Percentiles rank a stretch among this genome's conserved stretches.
Conservation (phyloP, 805 yeast species). For the Ogataea thermomethanolica region DNA sequence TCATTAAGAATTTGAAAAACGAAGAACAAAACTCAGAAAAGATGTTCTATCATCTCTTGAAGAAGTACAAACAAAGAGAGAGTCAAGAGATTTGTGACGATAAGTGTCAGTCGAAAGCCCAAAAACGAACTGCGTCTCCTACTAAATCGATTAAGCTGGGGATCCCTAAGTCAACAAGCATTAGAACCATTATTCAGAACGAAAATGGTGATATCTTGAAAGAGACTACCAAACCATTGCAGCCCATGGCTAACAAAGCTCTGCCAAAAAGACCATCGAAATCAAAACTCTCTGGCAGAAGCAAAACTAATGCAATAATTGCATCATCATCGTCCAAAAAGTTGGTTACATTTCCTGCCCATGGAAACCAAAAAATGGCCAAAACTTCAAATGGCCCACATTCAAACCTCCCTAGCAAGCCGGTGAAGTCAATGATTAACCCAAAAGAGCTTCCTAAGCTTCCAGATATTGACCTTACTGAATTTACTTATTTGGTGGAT, state of each 20-base stretch:
- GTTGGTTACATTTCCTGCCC: slow-evolving; percentile 42
- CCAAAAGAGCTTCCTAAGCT: slow-evolving; percentile 27
- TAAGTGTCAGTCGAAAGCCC: slow-evolving; percentile 1
- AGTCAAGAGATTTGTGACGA: slow-evolving; percentile 8
- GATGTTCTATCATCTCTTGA: slow-evolving; percentile 35
- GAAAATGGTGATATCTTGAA: slow-evolving; percentile 31
- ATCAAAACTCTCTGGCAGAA: slow-evolving; percentile 13
- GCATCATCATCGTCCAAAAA: slow-evolving; percentile 48
- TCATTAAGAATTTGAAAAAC: slow-evolving; percentile 27
- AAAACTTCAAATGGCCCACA: not conserved
- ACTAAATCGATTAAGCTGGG: slow-evolving; percentile 8
- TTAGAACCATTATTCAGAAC: slow-evolving; percentile 33
- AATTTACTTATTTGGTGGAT: slow-evolving; percentile 31
- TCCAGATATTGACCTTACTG: slow-evolving; percentile 27
- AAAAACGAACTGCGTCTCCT: slow-evolving; percentile 12
- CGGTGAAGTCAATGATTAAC: slow-evolving; percentile 15
- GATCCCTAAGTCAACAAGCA: slow-evolving; percentile 31
- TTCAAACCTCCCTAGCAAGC: not conserved
- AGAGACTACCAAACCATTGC: slow-evolving; percentile 30
- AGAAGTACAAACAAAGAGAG: slow-evolving; percentile 33
- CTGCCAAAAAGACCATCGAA: slow-evolving; percentile 19
- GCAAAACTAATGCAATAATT: slow-evolving; percentile 34
- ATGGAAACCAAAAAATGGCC: slow-evolving; percentile 12
- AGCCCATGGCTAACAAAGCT: slow-evolving; percentile 25
- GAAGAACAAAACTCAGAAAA: slow-evolving; percentile 32